phyloP scores from a whole-genome alignment of 192 early-diverging fungal genomes.

The Gigaspora rosea region DNA sequence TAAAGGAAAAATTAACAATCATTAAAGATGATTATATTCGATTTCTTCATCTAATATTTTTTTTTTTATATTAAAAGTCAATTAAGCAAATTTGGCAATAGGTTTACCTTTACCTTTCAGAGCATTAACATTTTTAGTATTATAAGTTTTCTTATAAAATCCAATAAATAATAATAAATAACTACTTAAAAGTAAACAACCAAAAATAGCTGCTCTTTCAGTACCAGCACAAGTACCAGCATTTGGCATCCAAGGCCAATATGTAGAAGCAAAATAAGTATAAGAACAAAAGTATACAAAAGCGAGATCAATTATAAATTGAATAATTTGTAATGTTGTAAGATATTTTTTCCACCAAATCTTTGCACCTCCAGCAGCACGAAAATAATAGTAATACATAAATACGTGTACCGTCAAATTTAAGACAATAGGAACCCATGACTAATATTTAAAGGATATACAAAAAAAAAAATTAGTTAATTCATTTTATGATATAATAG shows the following conservation, averaged over 20 bases:
- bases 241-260: conserved; percentile 62
- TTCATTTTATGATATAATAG: not conserved
- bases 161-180: conserved; percentile 90
- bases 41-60: too few species aligned
- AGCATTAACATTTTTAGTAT: conserved; percentile 40
- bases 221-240: conserved; percentile 73
- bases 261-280: conserved; percentile 73
- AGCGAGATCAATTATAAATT: conserved; percentile 86
- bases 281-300: conserved; percentile 88
- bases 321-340: conserved; percentile 86
- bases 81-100: too few species aligned
- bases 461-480: not conserved
- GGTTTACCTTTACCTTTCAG: not conserved
- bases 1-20: too few species aligned
- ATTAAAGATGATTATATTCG: too few species aligned
- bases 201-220: conserved; percentile 79
- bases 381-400: conserved; percentile 93
- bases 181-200: conserved; percentile 73
- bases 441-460: conserved; percentile 34
- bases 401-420: conserved; percentile 89
- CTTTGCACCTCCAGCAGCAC: conserved; percentile 70
- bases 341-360: conserved; percentile 95
- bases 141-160: conserved; percentile 87
- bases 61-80: too few species aligned
- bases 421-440: conserved; percentile 77